Base-by-base conservation (phyloP, 2,329 filamentous ascomycete genomes). In the Trichoderma pleuroti region DNA sequence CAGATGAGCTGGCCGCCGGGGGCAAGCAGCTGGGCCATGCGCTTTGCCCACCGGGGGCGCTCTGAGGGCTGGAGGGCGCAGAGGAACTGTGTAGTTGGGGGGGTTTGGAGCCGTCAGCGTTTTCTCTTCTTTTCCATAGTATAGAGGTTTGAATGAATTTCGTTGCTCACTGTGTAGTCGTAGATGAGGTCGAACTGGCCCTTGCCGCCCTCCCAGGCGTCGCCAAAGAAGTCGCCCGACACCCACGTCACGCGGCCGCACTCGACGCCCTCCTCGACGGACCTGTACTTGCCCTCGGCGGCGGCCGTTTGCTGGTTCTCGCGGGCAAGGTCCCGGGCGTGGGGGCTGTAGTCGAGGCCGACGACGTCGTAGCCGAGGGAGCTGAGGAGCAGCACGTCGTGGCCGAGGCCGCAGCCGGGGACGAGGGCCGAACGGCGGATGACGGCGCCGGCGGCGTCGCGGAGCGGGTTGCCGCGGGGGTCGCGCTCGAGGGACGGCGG, bases 341-440 rank as follows among this genome's bases (percentile, higher is more conserved):
- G 76, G 10, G 83, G 76, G 57, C 89, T 90, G 69, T 87, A 86
- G 77, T 97, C 93, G 2, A 97, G 81, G 0, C 93, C 94, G 76
- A 88, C 90, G 1, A 90, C 89, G 80, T 97, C 91, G 78, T 92
- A 96, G 1, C 93, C 93, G 76, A 91, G 88, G 11, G 88, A 88
- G 63, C 90, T 87, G 57, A 97, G 85, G 46, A 97, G 84, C 11
- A 93, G 84, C 2, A 93, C 92, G 81, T 97, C 94, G 77, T 96
- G 91, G 6, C 93, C 94, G 60, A 88, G 87, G 0, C 93, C 94
- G 80, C 93, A 97, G 6, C 93, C 93, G 0, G 93, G 92, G 0
- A 97, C 91, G 10, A 97, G 83, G 1, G 91, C 93, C 42, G 75
- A 78, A 42, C 75, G 74, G 61, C 76, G 76, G 61, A 74, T 63